phyloP scores from a whole-genome alignment of 2,329 filamentous ascomycete genomes.

The Penicillium corylophilum region DNA sequence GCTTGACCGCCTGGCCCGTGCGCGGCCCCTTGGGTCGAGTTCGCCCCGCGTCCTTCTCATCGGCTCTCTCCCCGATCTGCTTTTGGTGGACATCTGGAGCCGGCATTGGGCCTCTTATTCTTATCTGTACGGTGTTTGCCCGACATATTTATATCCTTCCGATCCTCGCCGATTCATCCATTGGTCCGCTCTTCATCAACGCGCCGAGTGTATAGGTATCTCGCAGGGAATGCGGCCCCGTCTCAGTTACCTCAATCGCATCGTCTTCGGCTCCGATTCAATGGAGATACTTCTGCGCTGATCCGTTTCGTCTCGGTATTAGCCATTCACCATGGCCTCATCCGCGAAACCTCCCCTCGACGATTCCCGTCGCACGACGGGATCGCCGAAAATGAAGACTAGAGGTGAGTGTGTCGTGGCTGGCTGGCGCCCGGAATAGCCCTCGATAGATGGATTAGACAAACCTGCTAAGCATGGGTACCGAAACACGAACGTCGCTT shows the following conservation, averaged over 20 bases:
- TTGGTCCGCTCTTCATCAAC: conserved; percentile 20
- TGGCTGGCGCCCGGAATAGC: not conserved
- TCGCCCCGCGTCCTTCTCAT: conserved; percentile 26
- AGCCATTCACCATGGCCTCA: conserved; percentile 43
- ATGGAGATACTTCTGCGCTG: conserved; percentile 42
- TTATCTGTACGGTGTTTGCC: conserved; percentile 10
- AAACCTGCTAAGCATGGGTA: conserved; percentile 3
- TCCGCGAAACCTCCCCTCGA: conserved; percentile 44
- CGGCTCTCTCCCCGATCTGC: conserved; percentile 17
- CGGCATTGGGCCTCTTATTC: conserved; percentile 10
- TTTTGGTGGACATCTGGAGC: conserved; percentile 15
- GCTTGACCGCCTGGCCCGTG: conserved; percentile 30
- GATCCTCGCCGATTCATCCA: conserved; percentile 11
- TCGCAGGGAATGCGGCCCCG: conserved; percentile 40
- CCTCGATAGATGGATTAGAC: conserved; percentile 4
- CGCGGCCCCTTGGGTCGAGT: conserved; percentile 23
- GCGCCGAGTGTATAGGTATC: conserved; percentile 6
- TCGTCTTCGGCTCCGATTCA: conserved; percentile 34
- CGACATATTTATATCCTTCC: conserved; percentile 8
- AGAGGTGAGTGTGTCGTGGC: conserved; percentile 43
- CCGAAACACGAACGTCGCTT: conserved; percentile 2
- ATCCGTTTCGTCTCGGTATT: conserved; percentile 34
- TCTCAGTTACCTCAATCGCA: conserved; percentile 28
- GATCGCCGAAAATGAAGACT: conserved; percentile 50
- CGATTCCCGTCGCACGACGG: conserved; percentile 45